phyloP scores from a whole-genome alignment of 768 basidiomycete species.

The Kwoniella mangroviensis region DNA sequence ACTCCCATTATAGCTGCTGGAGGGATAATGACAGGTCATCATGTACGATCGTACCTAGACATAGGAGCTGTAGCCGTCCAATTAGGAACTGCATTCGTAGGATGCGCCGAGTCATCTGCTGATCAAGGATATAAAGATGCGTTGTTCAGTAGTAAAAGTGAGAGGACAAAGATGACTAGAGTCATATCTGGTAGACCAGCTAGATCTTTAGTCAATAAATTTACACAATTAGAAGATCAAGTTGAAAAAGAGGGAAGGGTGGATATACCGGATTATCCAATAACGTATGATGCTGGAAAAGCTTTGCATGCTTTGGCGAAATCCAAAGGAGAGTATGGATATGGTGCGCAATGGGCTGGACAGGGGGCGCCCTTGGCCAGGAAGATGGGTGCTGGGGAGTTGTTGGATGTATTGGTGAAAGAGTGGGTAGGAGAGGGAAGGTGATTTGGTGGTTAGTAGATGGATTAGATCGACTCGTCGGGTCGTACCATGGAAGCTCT shows the following conservation, averaged over 20 bases:
- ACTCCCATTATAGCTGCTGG: conserved; percentile 49
- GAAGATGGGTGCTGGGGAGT: conserved; percentile 34
- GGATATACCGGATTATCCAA: conserved; percentile 40
- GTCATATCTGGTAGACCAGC: conserved; percentile 52
- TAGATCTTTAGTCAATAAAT: conserved; percentile 36
- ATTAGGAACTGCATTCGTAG: conserved; percentile 49
- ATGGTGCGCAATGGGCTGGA: conserved; percentile 51
- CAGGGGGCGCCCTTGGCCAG: conserved; percentile 40
- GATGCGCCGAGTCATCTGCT: conserved; percentile 40
- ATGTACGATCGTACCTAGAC: conserved; percentile 30
- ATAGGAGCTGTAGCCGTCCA: conserved; percentile 43
- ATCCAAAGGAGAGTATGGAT: conserved; percentile 39
- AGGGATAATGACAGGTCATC: conserved; percentile 50
- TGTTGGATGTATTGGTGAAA: conserved; percentile 25
- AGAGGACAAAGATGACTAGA: conserved; percentile 33
- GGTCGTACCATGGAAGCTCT: no score
- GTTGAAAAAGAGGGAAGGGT: neutral
- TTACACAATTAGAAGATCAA: conserved; percentile 29
- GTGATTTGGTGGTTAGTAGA: no score
- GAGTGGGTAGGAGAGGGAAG: conserved; percentile 5
- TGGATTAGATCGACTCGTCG: no score
- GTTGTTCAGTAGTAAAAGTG: conserved; percentile 14
- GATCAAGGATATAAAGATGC: conserved; percentile 37
- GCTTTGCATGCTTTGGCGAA: conserved; percentile 44
- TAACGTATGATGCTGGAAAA: conserved; percentile 49